Evolutionary conservation across 352 stramenopile genomes (phyloP).

Genomic region (Thalassiosira sp.): DNA sequence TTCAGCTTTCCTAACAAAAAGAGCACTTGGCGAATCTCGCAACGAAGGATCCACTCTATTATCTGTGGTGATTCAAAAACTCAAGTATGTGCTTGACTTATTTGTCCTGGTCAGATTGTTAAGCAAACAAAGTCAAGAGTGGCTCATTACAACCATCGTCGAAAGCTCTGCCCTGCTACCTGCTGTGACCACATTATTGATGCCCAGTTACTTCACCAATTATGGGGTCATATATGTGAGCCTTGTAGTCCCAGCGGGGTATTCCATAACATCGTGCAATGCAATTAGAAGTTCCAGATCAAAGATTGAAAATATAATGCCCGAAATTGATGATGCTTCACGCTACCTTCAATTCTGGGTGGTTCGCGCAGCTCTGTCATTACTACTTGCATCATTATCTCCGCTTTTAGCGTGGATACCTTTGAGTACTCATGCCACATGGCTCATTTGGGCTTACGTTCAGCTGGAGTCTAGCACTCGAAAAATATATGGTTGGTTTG

Average conservation of each 20-base stretch:
- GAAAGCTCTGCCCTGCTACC: conserved; percentile 64
- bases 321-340: conserved; percentile 36
- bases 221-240: conserved; percentile 79
- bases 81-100: conserved; percentile 44
- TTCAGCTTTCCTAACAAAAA: conserved; percentile 47
- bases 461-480: conserved; percentile 58
- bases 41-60: conserved; percentile 23
- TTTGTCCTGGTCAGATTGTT: conserved; percentile 59
- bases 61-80: conserved; percentile 46
- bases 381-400: conserved; percentile 52
- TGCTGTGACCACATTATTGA: conserved; percentile 68
- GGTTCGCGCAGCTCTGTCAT: conserved; percentile 57
- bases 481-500: conserved; percentile 57
- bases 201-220: conserved; percentile 73
- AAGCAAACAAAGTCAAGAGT: conserved; percentile 59
- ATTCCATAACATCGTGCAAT: conserved; percentile 47
- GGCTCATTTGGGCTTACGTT: conserved; percentile 68
- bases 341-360: conserved; percentile 79
- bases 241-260: conserved; percentile 63
- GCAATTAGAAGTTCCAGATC: conserved; percentile 14
- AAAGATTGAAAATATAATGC: conserved; percentile 30
- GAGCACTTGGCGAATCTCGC: conserved; percentile 14
- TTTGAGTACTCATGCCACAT: conserved; percentile 70
- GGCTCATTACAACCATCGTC: conserved; percentile 50
- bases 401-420: conserved; percentile 73